Base-by-base conservation (phyloP, 2,329 filamentous ascomycete species). In the Nemania diffusa region DNA sequence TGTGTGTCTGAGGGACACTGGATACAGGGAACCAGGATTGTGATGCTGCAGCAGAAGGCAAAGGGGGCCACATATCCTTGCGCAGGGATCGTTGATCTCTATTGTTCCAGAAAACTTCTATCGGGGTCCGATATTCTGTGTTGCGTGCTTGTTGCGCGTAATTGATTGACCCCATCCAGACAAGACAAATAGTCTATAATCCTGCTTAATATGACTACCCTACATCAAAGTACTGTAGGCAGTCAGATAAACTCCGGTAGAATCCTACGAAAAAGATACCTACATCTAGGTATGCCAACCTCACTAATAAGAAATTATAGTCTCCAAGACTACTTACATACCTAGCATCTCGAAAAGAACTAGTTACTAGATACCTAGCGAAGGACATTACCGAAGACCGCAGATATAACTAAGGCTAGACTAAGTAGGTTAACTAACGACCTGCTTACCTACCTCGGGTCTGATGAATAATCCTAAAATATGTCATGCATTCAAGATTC, bases 51-150 rank as follows among this genome's bases (percentile, higher is more conserved):
- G 57, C 37, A 20, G 29, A 61, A 56, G 44, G 50, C 48, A 53
- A 64, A 64, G 46, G 46, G 52, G 57, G 22, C 57, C 29, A 17
- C 64, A 62, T 44, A 58, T 56, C 48, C n/a, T 57, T 37, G 50
- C 44, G 46, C 57, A 60, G 65, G 61, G 61, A 46, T 61, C 8
- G 37, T 17, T 42, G 34, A 57, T 67, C 65, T 56, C 26, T 48
- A 17, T 57, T 55, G 61, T 67, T 64, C 61, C 44, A 64, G 65
- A 67, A 67, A 64, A 61, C 48, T 67, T 67, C 65, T 42, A 64
- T 64, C 56, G 22, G 65, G 61, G 56, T 37, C 34, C 51, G 34
- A 52, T 55, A 58, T 22, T 24, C 3, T 55, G 40, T n/a, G 32
- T 34, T 52, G 64, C n/a, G 42, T 57, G 57, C 52, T 52, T 57